phyloP scores from a whole-genome alignment of 202 grass and related monocot species.

The Elaeis oleifera region DNA sequence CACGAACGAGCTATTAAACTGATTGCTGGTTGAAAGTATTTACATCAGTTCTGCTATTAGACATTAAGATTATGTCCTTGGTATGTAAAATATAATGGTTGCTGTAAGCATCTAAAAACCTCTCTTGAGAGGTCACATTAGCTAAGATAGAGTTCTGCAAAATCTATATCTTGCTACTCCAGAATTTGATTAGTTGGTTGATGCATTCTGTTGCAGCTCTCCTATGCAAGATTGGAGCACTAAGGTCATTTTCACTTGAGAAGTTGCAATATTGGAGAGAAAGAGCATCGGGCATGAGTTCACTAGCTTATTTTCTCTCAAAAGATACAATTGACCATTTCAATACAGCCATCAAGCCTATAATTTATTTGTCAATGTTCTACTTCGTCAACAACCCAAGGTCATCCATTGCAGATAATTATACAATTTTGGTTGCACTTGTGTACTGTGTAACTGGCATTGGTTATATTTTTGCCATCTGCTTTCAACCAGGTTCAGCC shows the following conservation, averaged over 20 bases:
- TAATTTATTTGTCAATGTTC: conserved; percentile 72
- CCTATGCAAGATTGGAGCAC: conserved; percentile 60
- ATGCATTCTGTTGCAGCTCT: conserved; percentile 39
- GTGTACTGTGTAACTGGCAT: conserved; percentile 85
- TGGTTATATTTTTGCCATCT: conserved; percentile 73
- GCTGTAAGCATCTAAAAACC: no score
- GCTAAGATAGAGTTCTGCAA: neutral
- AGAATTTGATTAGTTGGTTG: neutral
- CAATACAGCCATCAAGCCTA: conserved; percentile 55
- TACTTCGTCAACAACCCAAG: conserved; percentile 81
- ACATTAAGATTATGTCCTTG: no score
- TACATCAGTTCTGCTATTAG: no score
- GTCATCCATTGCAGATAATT: conserved; percentile 57
- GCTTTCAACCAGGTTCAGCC: conserved; percentile 73
- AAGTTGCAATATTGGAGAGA: conserved; percentile 71
- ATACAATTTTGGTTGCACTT: conserved; percentile 55
- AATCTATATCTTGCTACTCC: neutral
- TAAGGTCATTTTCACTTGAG: conserved; percentile 74
- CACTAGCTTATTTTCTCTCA: conserved; percentile 76
- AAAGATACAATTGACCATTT: conserved; percentile 85
- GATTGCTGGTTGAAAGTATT: no score
- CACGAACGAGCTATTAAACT: no score
- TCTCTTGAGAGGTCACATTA: no score
- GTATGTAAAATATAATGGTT: no score
- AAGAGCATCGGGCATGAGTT: conserved; percentile 79